A percentile compares a stretch with the other conserved stretches of the same genome.
phyloP scores from a whole-genome alignment of 2,329 filamentous ascomycete genomes.

The Cucurbitaria berberidis region DNA sequence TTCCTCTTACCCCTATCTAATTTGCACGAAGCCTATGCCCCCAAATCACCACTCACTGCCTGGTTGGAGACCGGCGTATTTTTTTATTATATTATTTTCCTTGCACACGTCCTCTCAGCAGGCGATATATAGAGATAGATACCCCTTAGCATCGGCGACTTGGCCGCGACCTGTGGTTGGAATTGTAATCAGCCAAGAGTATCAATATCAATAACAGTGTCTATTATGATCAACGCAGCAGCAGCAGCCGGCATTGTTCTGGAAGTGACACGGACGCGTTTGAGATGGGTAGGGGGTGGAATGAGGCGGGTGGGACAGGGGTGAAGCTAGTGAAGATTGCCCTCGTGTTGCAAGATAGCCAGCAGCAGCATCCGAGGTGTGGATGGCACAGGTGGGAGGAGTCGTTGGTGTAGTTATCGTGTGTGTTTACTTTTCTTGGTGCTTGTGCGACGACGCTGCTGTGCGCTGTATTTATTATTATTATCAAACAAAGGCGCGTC shows the following conservation, averaged over 20 bases:
- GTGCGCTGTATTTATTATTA: no score
- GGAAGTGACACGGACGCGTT: background rate
- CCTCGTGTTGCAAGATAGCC: no score
- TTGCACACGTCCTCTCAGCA: slow-evolving; percentile 11
- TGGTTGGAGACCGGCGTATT: slow-evolving; percentile 12
- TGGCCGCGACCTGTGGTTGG: slow-evolving; percentile 21
- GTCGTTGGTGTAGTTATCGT: no score
- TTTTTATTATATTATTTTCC: slow-evolving; percentile 9
- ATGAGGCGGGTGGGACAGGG: background rate
- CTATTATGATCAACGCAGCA: background rate
- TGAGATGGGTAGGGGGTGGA: background rate
- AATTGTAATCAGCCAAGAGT: slow-evolving; percentile 14
- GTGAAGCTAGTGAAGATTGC: background rate
- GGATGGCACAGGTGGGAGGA: no score
- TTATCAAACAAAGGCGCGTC: background rate
- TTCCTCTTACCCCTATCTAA: slow-evolving; percentile 25
- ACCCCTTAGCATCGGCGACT: slow-evolving; percentile 27
- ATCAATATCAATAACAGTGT: background rate
- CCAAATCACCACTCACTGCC: slow-evolving; percentile 18
- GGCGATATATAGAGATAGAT: slow-evolving; percentile 28
- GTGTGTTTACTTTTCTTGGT: background rate
- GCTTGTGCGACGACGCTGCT: slow-evolving; percentile 2
- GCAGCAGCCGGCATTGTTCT: background rate
- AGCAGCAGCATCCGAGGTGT: no score
- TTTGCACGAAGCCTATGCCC: slow-evolving; percentile 27